Evolutionary conservation across 352 stramenopile genomes (phyloP).

Genomic region (Globisporangium iwayamae): DNA sequence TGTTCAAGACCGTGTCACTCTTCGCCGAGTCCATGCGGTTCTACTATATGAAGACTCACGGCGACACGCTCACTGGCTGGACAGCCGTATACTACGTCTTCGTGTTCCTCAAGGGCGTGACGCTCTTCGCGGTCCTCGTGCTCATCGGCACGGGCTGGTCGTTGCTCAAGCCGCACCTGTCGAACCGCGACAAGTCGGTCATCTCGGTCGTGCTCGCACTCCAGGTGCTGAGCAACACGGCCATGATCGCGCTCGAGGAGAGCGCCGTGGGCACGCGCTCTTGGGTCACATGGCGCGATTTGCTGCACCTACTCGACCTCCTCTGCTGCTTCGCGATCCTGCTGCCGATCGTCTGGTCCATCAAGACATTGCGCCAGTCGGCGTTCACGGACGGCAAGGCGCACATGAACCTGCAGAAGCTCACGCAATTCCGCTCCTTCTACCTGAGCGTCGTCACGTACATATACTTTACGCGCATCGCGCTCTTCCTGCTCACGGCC

Average conservation of each 20-base stretch:
- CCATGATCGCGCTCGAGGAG: conserved; percentile 87
- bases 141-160: conserved; percentile 97
- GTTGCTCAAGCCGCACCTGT: conserved; percentile 96
- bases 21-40: conserved; percentile 94
- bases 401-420: conserved; percentile 86
- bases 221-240: conserved; percentile 94
- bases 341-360: conserved; percentile 96
- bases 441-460: conserved; percentile 97
- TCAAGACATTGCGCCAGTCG: conserved; percentile 75
- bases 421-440: conserved; percentile 96
- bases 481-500: conserved; percentile 91
- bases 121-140: conserved; percentile 97
- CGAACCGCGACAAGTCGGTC: conserved; percentile 91
- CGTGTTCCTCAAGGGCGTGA: conserved; percentile 93
- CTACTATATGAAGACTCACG: conserved; percentile 95
- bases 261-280: conserved; percentile 67
- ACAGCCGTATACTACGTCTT: conserved; percentile 94
- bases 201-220: conserved; percentile 92
- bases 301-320: conserved; percentile 96
- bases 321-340: conserved; percentile 96
- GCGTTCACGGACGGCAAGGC: conserved; percentile 88
- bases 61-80: conserved; percentile 91
- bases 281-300: conserved; percentile 74
- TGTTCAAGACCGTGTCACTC: conserved; percentile 91
- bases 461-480: conserved; percentile 98